Conservation (phyloP, 1,139 yeast species). For the Arxiozyma slooffiae region DNA sequence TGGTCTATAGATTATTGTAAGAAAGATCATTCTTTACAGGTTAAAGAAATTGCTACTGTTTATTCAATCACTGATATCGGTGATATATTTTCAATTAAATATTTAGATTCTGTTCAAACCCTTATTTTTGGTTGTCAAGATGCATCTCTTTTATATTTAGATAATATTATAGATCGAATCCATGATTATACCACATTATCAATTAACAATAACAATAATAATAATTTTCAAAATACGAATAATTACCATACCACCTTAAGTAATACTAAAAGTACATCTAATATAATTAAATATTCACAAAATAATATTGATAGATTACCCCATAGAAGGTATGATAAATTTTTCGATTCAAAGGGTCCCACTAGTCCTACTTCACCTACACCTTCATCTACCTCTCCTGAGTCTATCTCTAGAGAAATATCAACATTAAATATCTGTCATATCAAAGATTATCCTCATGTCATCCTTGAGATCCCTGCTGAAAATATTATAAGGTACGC, state of each 20-base stretch:
- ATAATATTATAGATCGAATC: conserved; percentile 28
- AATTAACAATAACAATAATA: neutral
- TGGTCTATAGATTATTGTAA: conserved; percentile 48
- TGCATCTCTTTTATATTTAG: conserved; percentile 73
- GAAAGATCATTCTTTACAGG: conserved; percentile 15
- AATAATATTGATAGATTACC: conserved; percentile 42
- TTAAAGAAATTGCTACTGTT: conserved; percentile 51
- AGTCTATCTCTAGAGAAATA: conserved; percentile 1
- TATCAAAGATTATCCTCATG: conserved; percentile 3
- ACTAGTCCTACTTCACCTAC: conserved; percentile 40
- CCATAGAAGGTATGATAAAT: conserved; percentile 69
- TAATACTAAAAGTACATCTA: conserved; percentile 4
- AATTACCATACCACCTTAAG: neutral
- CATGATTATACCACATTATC: conserved; percentile 5
- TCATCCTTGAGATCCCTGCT: conserved; percentile 53
- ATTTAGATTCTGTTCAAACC: conserved; percentile 51
- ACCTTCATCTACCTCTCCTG: conserved; percentile 1
- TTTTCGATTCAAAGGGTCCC: conserved; percentile 86
- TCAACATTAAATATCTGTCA: neutral
- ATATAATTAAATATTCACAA: conserved; percentile 3
- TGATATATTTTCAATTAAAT: conserved; percentile 76
- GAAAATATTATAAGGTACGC: conserved; percentile 68
- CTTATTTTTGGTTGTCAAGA: conserved; percentile 86
- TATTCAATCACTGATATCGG: conserved; percentile 86
- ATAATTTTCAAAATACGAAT: neutral